Percentiles rank a stretch among this genome's conserved stretches.
Conservation (phyloP, 768 basidiomycete genomes). For the Daedalea quercina region DNA sequence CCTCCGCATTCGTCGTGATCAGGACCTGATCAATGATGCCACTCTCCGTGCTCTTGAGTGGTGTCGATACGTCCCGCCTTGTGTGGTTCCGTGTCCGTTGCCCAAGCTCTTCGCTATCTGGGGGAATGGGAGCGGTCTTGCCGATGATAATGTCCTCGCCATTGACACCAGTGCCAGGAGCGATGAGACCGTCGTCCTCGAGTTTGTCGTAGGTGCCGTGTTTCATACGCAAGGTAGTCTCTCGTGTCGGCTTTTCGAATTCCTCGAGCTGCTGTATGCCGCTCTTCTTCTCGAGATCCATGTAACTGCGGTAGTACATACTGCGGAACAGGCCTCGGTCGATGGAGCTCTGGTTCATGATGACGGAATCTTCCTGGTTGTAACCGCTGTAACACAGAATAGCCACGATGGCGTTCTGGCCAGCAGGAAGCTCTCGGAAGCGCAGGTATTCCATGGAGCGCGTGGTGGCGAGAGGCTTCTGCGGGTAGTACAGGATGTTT, state of each 20-base stretch:
- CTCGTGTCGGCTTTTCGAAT: conserved; percentile 93
- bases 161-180: conserved; percentile 88
- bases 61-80: conserved; percentile 93
- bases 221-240: conserved; percentile 93
- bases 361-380: conserved; percentile 99
- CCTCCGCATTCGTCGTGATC: conserved; percentile 93
- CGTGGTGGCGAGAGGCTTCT: conserved; percentile 97
- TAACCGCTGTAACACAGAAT: conserved; percentile 99
- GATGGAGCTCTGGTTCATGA: conserved; percentile 99
- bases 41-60: conserved; percentile 95
- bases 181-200: conserved; percentile 93
- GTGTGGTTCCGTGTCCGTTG: conserved; percentile 92
- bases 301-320: conserved; percentile 97
- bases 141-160: conserved; percentile 99
- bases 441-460: conserved; percentile 99
- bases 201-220: conserved; percentile 98
- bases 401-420: conserved; percentile 98
- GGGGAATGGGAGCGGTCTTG: conserved; percentile 95
- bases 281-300: conserved; percentile 96
- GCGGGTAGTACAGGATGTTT: conserved; percentile 98
- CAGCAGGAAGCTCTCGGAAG: conserved; percentile 96
- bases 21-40: conserved; percentile 97
- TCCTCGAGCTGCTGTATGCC: conserved; percentile 90
- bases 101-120: conserved; percentile 95
- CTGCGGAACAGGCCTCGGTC: conserved; percentile 98